Base-by-base conservation (phyloP, 2,329 filamentous ascomycete species). In the Sclerotinia trifoliorum region DNA sequence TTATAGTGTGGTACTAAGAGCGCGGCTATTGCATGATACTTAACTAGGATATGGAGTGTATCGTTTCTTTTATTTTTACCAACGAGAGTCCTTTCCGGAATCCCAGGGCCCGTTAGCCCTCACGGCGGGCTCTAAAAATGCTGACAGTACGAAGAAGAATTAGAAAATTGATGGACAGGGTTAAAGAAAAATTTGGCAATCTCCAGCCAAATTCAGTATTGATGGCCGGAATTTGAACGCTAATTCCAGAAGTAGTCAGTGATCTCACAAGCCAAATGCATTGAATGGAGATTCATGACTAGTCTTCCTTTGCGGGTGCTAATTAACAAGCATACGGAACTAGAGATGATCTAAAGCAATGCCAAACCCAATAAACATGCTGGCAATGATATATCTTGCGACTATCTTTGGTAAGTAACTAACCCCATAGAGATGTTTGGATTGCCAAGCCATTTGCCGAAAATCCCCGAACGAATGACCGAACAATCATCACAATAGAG, bases 31-130 rank as follows among this genome's bases (percentile, higher is more conserved):
- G 83, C 83, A 70, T 85, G 82, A 73, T 83, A 84, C n/a, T 73
- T 72, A 42, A 68, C 81, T 65, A 91, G 81, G 7, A 85, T 83
- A 7, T 81, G 78, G n/a, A 84, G 78, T 0, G 85, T 86, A 71
- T 88, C 81, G 26, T 88, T 85, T 21, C 83, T 80, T n/a, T 84
- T 83, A 69, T 86, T 83, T 67, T 86, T 82, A 68, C 82, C 82
- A 69, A 85, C 84, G 15, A 6, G 86, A 81, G 84, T 73, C 88
- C 86, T 0, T 86, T 85, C 4, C 86, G 77, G 70, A 85, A 80
- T 42, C 73, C 75, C 1, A n/a, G 26, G 26, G 10, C 1, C 15
- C 6, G 21, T 65, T 32, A 42, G 39, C 39, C 39, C 13, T 24
- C 10, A 51, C 35, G 32, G 10, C 42, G 39, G 35, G 39, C n/a